phyloP scores from a whole-genome alignment of 1,284 basidiomycete species.

The Rhodotorula sp. region DNA sequence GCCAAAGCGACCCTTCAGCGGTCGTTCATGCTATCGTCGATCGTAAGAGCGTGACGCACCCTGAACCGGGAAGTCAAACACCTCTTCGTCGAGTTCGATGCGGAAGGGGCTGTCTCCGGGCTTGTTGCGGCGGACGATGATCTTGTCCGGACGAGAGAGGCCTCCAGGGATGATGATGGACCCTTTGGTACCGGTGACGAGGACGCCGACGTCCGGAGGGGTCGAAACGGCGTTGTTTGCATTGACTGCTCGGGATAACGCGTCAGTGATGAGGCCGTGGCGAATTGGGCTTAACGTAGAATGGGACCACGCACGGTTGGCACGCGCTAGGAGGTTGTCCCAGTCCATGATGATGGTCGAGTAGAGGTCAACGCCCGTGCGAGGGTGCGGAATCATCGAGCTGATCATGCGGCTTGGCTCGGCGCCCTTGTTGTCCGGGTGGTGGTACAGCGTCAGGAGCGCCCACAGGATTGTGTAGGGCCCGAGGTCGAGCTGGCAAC shows the following conservation, averaged over 20 bases:
- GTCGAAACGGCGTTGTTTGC: neutral
- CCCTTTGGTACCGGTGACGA: neutral
- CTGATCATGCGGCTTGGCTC: neutral
- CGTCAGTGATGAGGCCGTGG: neutral
- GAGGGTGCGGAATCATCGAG: neutral
- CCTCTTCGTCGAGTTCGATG: neutral
- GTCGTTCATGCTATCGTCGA: neutral
- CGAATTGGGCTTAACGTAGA: neutral
- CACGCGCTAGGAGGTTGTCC: neutral
- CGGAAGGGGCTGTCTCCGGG: neutral
- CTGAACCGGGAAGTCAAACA: neutral
- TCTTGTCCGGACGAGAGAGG: neutral
- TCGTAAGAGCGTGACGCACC: neutral
- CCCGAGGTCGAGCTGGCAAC: neutral
- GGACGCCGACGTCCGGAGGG: neutral
- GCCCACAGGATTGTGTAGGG: neutral
- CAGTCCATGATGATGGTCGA: neutral
- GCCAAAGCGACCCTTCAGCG: too few relatives aligned
- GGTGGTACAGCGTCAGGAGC: neutral
- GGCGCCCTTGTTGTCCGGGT: neutral
- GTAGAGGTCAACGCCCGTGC: neutral
- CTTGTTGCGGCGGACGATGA: constrained; percentile 2
- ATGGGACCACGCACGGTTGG: neutral
- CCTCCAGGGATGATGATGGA: neutral
- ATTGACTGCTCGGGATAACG: neutral